A percentile compares a stretch with the other conserved stretches of the same genome.
phyloP scores from a whole-genome alignment of 805 yeast species.

The Saccharomycopsis selenospora region DNA sequence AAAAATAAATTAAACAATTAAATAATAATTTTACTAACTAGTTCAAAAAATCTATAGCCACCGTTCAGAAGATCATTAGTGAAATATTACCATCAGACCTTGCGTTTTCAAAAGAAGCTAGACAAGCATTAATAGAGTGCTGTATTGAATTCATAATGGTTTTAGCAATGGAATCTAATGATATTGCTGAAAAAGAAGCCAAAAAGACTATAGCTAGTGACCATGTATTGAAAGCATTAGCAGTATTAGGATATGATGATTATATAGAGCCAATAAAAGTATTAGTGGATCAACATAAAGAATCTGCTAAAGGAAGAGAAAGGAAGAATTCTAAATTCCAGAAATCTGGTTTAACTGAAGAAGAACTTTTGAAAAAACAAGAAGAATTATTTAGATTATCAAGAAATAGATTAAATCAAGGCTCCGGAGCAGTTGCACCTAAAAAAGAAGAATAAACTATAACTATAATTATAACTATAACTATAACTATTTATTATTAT shows the following conservation, averaged over 20 bases:
- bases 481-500: no score
- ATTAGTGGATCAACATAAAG: conserved; percentile 80
- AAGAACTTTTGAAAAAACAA: conserved; percentile 84
- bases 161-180: conserved; percentile 85
- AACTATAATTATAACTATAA: no score
- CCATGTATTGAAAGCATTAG: conserved; percentile 85
- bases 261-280: conserved; percentile 77
- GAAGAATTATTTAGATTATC: conserved; percentile 84
- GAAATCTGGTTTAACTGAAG: conserved; percentile 86
- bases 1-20: neutral
- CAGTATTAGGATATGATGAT: conserved; percentile 78
- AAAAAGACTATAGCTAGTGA: conserved; percentile 96
- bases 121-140: conserved; percentile 93
- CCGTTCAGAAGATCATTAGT: conserved; percentile 89
- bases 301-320: conserved; percentile 79
- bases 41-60: conserved; percentile 47
- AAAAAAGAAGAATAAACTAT: neutral
- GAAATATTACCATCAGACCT: conserved; percentile 87
- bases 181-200: conserved; percentile 91
- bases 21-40: conserved; percentile 1
- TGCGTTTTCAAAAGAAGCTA: conserved; percentile 83
- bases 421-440: conserved; percentile 14
- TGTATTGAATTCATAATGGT: conserved; percentile 96
- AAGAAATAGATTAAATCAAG: conserved; percentile 50
- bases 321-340: conserved; percentile 89